Evolutionary conservation across 2,329 filamentous ascomycete genomes (phyloP), one percentile per base, ranked within the genome.

Genomic region (Colletotrichum tropicale): DNA sequence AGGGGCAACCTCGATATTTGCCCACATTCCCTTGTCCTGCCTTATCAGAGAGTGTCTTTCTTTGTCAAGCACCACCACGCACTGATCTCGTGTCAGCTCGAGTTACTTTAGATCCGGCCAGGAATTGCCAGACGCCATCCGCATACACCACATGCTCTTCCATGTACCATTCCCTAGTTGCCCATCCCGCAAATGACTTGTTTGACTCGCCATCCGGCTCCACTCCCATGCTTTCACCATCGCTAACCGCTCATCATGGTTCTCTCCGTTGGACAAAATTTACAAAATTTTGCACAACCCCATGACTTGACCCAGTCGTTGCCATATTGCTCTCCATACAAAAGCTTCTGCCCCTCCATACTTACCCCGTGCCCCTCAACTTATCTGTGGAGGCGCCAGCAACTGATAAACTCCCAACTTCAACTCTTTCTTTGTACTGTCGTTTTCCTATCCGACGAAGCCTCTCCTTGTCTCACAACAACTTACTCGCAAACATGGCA

Each of bases 201-300:
- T 52, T 75, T 75, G 74, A 75, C 74, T 75, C 70, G 74, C 64
- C 70, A 60, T 73, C 10, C 36, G 74, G 74, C 76, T 58, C 76
- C 76, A 77, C 76, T 67, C 65, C 60, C 66, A 34, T 76, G 69
- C 74, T 77, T 77, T 76, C 65, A 74, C 60, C 74, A 71, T 71
- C 52, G 61, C 71, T 72, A 67, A 55, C 55, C 74, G 74, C 65
- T 61, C 52, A 58, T 70, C 66, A 60, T 64, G 61, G 43, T 62
- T 76, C 70, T 77, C 55, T 62, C 60, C 71, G 36, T 77, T 64
- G n/a, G 69, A 69, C 66, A 67, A 77, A 70, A 76, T 74, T 76
- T 67, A 73, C 62, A 69, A 74, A 66, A 61, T 70, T 77, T 76
- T 74, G 36, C 74, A 65, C 70, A 65, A 69, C 70, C 70, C 74